Evolutionary conservation across 2,329 filamentous ascomycete species (phyloP), one percentile per base, ranked within the genome.

Genomic region (Drechslerella stenobrocha): DNA sequence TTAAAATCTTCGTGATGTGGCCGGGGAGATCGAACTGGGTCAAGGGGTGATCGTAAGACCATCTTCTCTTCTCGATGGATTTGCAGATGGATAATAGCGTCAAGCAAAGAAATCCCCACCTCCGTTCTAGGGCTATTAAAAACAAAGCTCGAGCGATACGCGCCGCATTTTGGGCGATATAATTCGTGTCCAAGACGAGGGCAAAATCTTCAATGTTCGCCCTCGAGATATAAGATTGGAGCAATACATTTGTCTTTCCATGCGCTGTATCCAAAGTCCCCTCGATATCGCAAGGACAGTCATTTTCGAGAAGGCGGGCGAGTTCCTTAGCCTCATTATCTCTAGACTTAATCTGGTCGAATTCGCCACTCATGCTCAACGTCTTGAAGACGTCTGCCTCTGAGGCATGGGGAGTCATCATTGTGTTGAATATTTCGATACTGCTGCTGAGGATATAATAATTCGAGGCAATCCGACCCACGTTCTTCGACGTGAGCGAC

Each of bases 331-430:
- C 86, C 77, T 98, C 95, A 52, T 80, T 93, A 57, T 98, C 93
- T 69, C 95, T 82, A 3, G 88, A 90, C 75, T 96, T 91, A 40
- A 98, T 89, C 71, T 98, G 96, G 78, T 97, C 90, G 73, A 98
- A 98, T 76, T 98, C 93, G 71, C 91, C 90, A 75, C 91, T 96
- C 88, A 93, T 90, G 72, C 90, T 91, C 74, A 98, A 90, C 90
- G 98, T 97, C 74, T 88, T 89, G 55, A 98, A 80, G 46, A 96
- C 87, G 74, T 98, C 93, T 3, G 90, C 90, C 77, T 98, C 93
- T 0, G 88, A 90, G 7, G 90, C 86, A 23, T 85, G 83, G 1
- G 90, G 86, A 52, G 83, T 82, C 93, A 98, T 97, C 86, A 93
- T 87, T 3, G 84, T 84, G 76, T 97, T 98, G 83, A 98, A 98